These are phyloP conservation scores for Perkinsus chesapeaki DNA, from an alignment of 169 alveolate genomes.

Conservation along the genomic window DNA sequence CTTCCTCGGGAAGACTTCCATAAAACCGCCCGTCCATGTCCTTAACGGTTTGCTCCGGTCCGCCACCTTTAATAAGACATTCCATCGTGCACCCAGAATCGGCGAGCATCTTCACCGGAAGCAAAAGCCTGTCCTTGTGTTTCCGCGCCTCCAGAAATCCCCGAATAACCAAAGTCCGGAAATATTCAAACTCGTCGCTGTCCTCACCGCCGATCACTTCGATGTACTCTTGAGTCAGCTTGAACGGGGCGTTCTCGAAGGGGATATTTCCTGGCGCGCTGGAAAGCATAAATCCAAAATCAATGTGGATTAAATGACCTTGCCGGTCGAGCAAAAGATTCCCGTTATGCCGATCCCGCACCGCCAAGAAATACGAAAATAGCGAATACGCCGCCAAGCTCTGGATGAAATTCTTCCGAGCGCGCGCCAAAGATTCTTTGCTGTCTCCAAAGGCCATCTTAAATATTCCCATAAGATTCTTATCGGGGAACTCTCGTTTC, in stretches of 20 bases:
- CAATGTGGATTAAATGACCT: slow-evolving; percentile 62
- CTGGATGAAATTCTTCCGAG: slow-evolving; percentile 20
- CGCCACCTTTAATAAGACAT: too few species aligned
- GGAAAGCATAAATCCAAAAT: slow-evolving; percentile 61
- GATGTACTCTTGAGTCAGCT: slow-evolving; percentile 54
- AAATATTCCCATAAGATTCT: not conserved
- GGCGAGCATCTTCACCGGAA: slow-evolving; percentile 74
- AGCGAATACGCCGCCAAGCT: slow-evolving; percentile 58
- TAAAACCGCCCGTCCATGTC: too few species aligned
- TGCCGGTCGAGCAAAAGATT: slow-evolving; percentile 53
- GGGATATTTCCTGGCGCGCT: slow-evolving; percentile 61
- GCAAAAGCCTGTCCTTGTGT: slow-evolving; percentile 70
- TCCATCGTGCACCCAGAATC: too few species aligned
- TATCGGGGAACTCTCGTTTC: slow-evolving; percentile 36
- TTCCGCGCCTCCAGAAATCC: slow-evolving; percentile 77
- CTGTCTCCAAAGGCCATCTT: too few species aligned
- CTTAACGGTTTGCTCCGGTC: too few species aligned
- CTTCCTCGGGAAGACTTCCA: too few species aligned
- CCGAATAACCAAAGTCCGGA: slow-evolving; percentile 63
- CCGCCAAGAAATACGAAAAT: slow-evolving; percentile 48
- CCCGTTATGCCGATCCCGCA: slow-evolving; percentile 64
- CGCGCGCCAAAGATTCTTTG: not conserved
- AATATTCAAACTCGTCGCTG: slow-evolving; percentile 77
- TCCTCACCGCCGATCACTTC: slow-evolving; percentile 67
- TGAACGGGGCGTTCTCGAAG: slow-evolving; percentile 60